These are phyloP conservation scores for Trichopus zeylanicus DNA, from an alignment of 116 monocot species.

Conservation along the genomic window DNA sequence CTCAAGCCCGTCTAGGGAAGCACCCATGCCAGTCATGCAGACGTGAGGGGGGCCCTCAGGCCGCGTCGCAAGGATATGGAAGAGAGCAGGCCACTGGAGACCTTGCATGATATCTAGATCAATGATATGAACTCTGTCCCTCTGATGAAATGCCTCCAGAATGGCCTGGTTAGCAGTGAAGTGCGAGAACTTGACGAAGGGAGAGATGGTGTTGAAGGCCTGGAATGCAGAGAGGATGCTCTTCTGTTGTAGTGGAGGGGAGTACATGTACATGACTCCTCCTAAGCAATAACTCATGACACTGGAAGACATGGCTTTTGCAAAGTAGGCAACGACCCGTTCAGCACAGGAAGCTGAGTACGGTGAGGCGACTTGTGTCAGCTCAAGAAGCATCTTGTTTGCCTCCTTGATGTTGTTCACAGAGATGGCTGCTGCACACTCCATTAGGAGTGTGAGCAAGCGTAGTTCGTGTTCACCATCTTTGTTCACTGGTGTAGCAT, in stretches of 20 bases:
- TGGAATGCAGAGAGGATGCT: slow-evolving; percentile 19
- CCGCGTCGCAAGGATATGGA: slow-evolving; percentile 30
- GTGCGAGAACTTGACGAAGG: slow-evolving; percentile 41
- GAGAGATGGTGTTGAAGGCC: slow-evolving; percentile 26
- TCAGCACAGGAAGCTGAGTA: slow-evolving; percentile 24
- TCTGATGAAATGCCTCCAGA: slow-evolving; percentile 22
- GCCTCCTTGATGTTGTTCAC: slow-evolving; percentile 24
- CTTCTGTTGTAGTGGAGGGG: slow-evolving; percentile 11
- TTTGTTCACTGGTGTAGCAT: neutral
- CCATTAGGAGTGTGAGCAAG: slow-evolving; percentile 24
- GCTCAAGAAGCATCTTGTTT: slow-evolving; percentile 23
- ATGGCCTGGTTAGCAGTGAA: slow-evolving; percentile 60
- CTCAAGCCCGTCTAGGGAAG: slow-evolving; percentile 7
- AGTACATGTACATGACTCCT: neutral
- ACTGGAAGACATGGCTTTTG: slow-evolving; percentile 25
- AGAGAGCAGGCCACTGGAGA: slow-evolving; percentile 42
- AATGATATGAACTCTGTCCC: slow-evolving; percentile 28
- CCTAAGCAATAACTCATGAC: slow-evolving; percentile 21
- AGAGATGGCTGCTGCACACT: slow-evolving; percentile 35
- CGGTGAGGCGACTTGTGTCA: slow-evolving; percentile 20
- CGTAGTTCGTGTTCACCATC: slow-evolving; percentile 8
- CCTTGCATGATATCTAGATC: slow-evolving; percentile 51
- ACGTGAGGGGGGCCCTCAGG: slow-evolving; percentile 33
- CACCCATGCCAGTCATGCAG: slow-evolving; percentile 24
- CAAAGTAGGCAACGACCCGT: slow-evolving; percentile 39